Evolutionary conservation across 495 filamentous ascomycete genomes (phyloP).

Genomic region (Patellaria atrata): DNA sequence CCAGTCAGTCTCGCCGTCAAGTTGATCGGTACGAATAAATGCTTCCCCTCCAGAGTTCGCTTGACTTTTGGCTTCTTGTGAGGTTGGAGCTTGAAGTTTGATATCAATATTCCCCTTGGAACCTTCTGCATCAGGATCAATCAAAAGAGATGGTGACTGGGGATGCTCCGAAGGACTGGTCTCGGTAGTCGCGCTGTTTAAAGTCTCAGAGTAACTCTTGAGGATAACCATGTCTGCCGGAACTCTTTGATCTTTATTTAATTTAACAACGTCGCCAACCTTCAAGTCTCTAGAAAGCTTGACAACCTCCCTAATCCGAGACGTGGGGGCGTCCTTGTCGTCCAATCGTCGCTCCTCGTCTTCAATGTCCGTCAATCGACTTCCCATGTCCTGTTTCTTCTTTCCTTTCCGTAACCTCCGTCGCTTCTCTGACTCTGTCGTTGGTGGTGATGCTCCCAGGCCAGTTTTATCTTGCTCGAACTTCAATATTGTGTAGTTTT

Average conservation of each 20-base stretch:
- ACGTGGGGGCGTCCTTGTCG: constrained; percentile 27
- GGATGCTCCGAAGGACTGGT: constrained; percentile 16
- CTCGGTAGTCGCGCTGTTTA: constrained; percentile 18
- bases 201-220: constrained; percentile 62
- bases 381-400: constrained; percentile 15
- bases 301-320: constrained; percentile 43
- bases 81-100: neutral
- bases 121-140: too few species aligned
- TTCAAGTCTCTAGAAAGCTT: constrained; percentile 81
- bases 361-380: constrained; percentile 29
- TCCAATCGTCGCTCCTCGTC: constrained; percentile 30
- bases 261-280: constrained; percentile 86
- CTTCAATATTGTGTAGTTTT: constrained; percentile 66
- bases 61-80: neutral
- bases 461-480: constrained; percentile 34
- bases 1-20: constrained; percentile 99
- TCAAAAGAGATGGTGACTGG: constrained; percentile 27
- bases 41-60: constrained; percentile 49
- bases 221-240: constrained; percentile 91
- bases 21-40: constrained; percentile 93
- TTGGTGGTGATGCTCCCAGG: constrained; percentile 11
- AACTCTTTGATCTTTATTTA: constrained; percentile 79
- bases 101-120: too few species aligned
- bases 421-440: constrained; percentile 14
- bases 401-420: constrained; percentile 10